A percentile compares a stretch with the other conserved stretches of the same genome.
These are phyloP conservation scores for Cyclotella cryptica DNA, from an alignment of 108 stramenopile species.

Conservation along the genomic window DNA sequence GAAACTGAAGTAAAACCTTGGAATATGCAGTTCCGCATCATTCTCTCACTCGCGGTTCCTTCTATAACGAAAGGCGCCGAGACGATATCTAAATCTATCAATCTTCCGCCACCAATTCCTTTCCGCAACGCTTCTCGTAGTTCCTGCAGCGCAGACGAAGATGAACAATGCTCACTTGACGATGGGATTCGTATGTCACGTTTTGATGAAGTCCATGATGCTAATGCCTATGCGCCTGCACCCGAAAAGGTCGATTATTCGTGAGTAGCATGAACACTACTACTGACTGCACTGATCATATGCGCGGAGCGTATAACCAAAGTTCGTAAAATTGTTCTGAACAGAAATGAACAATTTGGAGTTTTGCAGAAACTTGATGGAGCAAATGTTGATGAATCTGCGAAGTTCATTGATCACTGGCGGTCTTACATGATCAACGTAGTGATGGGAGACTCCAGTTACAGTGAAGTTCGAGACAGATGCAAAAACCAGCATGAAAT, in stretches of 20 bases:
- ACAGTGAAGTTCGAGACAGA: conserved; percentile 34
- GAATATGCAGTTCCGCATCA: not conserved
- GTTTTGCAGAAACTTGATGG: conserved; percentile 16
- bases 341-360: conserved; percentile 31
- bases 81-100: not conserved
- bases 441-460: conserved; percentile 25
- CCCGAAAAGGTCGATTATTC: conserved; percentile 5
- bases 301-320: not conserved
- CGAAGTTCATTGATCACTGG: conserved; percentile 18
- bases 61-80: not conserved
- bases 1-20: no score
- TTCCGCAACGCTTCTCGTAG: not conserved
- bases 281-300: not conserved
- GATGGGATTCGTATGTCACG: not conserved
- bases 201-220: not conserved
- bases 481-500: conserved; percentile 63
- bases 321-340: not conserved
- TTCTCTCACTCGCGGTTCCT: not conserved
- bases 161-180: not conserved
- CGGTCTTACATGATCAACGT: conserved; percentile 24
- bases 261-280: not conserved
- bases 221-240: not conserved
- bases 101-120: conserved; percentile 1
- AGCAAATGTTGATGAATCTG: not conserved
- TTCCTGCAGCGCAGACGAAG: conserved; percentile 5